Conservation (phyloP, 768 basidiomycete species). For the Psilocybe azurescens region DNA sequence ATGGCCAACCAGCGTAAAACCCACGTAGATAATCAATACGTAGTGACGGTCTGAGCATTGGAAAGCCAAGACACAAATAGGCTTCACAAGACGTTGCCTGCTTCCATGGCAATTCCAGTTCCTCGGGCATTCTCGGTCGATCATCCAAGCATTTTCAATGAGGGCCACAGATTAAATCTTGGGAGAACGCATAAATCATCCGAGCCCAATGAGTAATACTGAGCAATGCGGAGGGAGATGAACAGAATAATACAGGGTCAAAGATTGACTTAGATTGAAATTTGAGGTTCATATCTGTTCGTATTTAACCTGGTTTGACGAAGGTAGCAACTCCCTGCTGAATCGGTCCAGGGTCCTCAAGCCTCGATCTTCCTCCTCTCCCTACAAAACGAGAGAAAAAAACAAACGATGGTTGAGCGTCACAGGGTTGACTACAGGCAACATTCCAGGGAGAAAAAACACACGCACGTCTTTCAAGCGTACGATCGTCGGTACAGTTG, state of each 20-base stretch:
- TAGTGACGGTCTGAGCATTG: too few species aligned
- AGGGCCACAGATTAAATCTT: too few species aligned
- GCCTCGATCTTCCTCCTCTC: conserved; percentile 42
- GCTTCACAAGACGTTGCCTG: not conserved
- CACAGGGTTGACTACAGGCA: conserved; percentile 8
- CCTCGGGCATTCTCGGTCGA: not conserved
- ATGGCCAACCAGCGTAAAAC: too few species aligned
- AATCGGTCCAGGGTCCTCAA: conserved; percentile 48
- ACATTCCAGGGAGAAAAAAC: conserved; percentile 8
- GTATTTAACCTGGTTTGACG: conserved; percentile 23
- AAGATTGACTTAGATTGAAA: not conserved
- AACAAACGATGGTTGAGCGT: not conserved
- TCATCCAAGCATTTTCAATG: too few species aligned
- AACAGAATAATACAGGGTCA: not conserved
- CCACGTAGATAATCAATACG: too few species aligned
- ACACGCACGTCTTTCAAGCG: conserved; percentile 58
- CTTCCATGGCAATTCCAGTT: not conserved
- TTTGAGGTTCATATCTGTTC: not conserved
- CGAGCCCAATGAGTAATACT: too few species aligned
- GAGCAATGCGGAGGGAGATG: too few species aligned
- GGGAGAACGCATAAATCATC: too few species aligned
- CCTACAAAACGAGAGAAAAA: conserved; percentile 27
- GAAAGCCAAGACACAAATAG: not conserved
- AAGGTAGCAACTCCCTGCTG: conserved; percentile 33
- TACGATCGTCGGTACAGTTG: conserved; percentile 69